These are phyloP conservation scores for Trichophyton simii DNA, from an alignment of 2,329 filamentous ascomycete species.

Conservation along the genomic window DNA sequence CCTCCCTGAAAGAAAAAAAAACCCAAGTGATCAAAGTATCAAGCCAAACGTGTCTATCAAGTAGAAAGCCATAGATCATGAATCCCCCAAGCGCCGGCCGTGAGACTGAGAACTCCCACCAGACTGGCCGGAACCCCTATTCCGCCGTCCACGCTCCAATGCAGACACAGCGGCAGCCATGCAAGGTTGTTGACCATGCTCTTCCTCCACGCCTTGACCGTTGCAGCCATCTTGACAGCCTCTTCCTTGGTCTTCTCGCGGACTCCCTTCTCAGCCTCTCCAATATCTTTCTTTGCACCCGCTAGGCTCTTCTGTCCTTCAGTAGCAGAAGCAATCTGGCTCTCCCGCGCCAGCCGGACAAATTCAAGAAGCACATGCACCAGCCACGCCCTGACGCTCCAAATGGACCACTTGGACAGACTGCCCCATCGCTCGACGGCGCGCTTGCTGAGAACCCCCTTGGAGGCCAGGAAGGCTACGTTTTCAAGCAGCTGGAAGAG, in stretches of 20 bases:
- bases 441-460: conserved; percentile 50
- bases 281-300: conserved; percentile 18
- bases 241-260: conserved; percentile 14
- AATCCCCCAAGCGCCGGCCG: conserved; percentile 36
- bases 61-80: conserved; percentile 35
- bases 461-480: conserved; percentile 59
- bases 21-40: not conserved
- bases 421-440: conserved; percentile 35
- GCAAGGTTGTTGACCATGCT: conserved; percentile 53
- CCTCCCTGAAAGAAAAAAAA: not conserved
- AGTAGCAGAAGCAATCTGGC: conserved; percentile 12
- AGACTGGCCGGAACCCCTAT: conserved; percentile 44
- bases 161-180: conserved; percentile 70
- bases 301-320: no score
- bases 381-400: conserved; percentile 71
- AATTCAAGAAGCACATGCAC: conserved; percentile 67
- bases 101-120: conserved; percentile 46
- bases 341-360: conserved; percentile 45
- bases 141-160: conserved; percentile 65
- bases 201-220: conserved; percentile 49
- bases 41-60: conserved; percentile 9
- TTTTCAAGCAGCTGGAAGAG: conserved; percentile 75
- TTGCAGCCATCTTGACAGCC: conserved; percentile 17
- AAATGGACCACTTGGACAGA: conserved; percentile 51
- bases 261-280: conserved; percentile 14